These are phyloP conservation scores for Rauvolfia tetraphylla DNA, from an alignment of 257 asterid genomes.

Conservation along the genomic window DNA sequence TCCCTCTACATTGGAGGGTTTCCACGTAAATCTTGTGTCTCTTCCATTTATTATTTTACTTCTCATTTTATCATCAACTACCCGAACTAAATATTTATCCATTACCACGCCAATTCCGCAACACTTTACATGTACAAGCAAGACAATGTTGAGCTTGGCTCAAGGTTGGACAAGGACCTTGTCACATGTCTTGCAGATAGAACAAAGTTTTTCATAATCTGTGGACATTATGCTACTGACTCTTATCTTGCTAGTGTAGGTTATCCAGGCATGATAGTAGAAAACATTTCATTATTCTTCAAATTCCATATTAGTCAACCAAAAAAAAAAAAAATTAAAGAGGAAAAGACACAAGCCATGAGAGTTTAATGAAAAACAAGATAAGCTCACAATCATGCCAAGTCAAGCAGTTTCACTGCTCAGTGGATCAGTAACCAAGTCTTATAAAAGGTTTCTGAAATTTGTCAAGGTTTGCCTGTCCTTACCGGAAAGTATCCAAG, in stretches of 20 bases:
- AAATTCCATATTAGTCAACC: not conserved
- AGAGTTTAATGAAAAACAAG: too few species aligned
- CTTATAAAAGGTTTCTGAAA: too few species aligned
- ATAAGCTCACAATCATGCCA: too few species aligned
- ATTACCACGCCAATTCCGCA: too few species aligned
- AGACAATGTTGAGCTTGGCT: not conserved
- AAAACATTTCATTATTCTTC: not conserved
- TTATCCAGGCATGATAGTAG: not conserved
- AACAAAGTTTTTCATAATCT: not conserved
- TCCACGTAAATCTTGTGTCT: too few species aligned
- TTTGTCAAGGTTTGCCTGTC: too few species aligned
- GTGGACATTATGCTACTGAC: not conserved
- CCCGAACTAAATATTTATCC: too few species aligned
- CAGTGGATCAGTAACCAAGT: too few species aligned
- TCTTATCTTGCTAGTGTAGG: not conserved
- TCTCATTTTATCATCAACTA: too few species aligned
- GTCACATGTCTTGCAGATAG: not conserved
- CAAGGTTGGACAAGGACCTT: not conserved
- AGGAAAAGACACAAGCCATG: not conserved
- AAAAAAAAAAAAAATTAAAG: not conserved
- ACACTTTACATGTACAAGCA: not conserved
- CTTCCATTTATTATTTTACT: too few species aligned
- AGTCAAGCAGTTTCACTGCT: not conserved
- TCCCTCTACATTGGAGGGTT: too few species aligned
- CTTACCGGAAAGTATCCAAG: too few species aligned